Conservation (phyloP, 129 eudicot species). For the Artemisia tridentata region DNA sequence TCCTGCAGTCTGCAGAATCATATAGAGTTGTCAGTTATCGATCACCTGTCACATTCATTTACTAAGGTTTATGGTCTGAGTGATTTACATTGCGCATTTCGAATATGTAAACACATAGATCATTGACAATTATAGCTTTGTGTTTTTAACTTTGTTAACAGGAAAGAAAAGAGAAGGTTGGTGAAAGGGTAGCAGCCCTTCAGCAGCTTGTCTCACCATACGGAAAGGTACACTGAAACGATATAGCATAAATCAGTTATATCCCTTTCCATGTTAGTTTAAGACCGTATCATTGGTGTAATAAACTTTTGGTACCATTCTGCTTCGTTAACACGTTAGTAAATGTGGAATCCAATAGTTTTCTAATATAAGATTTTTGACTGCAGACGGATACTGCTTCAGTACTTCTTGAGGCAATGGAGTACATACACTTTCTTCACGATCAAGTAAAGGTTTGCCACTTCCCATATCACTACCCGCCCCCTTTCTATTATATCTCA, state of each 20-base stretch:
- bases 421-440: conserved; percentile 80
- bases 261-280: not conserved
- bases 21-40: too few relatives aligned
- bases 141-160: conserved; percentile 29
- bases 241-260: not conserved
- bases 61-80: not conserved
- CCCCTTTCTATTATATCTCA: too few relatives aligned
- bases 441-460: conserved; percentile 88
- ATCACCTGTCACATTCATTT: too few relatives aligned
- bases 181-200: conserved; percentile 79
- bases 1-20: too few relatives aligned
- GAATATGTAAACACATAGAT: conserved; percentile 1
- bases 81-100: not conserved
- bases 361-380: not conserved
- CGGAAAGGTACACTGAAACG: conserved; percentile 58
- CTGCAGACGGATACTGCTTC: conserved; percentile 97
- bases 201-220: conserved; percentile 93
- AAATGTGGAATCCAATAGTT: not conserved
- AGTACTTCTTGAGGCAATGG: conserved; percentile 88
- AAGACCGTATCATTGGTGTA: conserved; percentile 4
- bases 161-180: conserved; percentile 82
- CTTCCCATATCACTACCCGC: not conserved
- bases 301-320: not conserved
- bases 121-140: not conserved
- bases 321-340: not conserved